Evolutionary conservation across 2,329 filamentous ascomycete species (phyloP), one percentile per base, ranked within the genome.

Genomic region (Leptographium galeiforme): DNA sequence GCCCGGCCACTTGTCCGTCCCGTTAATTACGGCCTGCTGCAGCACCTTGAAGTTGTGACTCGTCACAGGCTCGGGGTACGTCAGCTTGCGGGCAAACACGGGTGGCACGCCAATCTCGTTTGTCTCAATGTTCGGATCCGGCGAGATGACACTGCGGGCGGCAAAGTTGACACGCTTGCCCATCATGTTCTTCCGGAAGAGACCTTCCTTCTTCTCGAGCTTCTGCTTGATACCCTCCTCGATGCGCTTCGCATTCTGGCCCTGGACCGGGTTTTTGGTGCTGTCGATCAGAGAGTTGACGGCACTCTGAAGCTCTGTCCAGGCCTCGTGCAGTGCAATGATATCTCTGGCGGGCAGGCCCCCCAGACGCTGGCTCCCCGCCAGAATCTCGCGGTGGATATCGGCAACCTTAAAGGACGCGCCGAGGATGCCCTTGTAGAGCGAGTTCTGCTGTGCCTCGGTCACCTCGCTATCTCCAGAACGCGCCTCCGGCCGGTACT

Each of bases 101-200:
- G 91, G 88, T 18, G 93, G 93, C 3, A 98, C 91, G 67, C 93
- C 93, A 60, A 98, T 97, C 70, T 98, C 93, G 67, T 95, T 97
- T 18, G 93, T 97, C 68, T 98, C 93, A 63, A 98, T 95, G 64
- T 97, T 98, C 3, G 93, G 93, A 65, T 98, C 93, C 0, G 93
- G 93, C 11, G 91, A 97, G 61, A 98, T 98, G 66, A 98, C 93
- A 77, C 87, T 95, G 67, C 93, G 85, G 40, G 93, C 93, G 50
- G 93, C 93, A 66, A 93, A 97, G 68, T 98, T 97, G 71, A 98
- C 93, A 74, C 93, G 89, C 75, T 98, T 98, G 57, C 93, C 93
- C 93, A 98, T 98, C 93, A 98, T 97, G 70, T 98, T 96, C 74
- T 95, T 97, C 62, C 93, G 79, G 75, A 98, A 98, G 34, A 98